Conservation (phyloP, 192 early-diverging fungal species). For the Endogone sp. region DNA sequence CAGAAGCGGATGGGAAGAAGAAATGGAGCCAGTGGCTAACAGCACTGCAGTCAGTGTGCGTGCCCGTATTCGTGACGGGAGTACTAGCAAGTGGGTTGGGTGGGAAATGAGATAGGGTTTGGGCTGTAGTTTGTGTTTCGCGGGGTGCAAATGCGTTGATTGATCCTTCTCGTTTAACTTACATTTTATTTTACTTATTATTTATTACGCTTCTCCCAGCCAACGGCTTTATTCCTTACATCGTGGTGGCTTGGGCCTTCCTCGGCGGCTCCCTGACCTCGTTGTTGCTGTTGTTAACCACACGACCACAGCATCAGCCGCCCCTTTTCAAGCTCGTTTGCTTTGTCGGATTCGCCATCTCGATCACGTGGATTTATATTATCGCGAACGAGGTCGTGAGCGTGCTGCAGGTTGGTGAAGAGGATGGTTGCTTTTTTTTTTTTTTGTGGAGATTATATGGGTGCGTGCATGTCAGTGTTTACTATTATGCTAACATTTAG, state of each 20-base stretch:
- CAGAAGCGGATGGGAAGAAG: constrained; percentile 11
- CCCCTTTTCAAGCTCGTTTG: constrained; percentile 42
- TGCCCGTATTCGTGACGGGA: constrained; percentile 47
- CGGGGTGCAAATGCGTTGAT: too few species aligned
- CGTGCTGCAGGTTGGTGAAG: constrained; percentile 53
- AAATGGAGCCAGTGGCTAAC: constrained; percentile 54
- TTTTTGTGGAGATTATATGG: too few species aligned
- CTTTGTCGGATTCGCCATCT: constrained; percentile 72
- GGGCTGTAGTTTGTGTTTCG: not conserved
- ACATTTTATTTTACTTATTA: not conserved
- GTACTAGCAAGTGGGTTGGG: constrained; percentile 27
- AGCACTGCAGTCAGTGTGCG: constrained; percentile 49
- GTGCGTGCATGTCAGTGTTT: too few species aligned
- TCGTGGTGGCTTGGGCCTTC: constrained; percentile 25
- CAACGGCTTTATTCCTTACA: constrained; percentile 15
- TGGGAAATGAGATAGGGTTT: not conserved
- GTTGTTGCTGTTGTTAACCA: constrained; percentile 22
- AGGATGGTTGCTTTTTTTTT: not conserved
- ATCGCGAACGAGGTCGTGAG: constrained; percentile 90
- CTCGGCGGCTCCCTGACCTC: constrained; percentile 24
- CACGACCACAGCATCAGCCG: constrained; percentile 35
- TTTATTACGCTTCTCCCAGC: constrained; percentile 7
- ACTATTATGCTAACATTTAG: too few species aligned
- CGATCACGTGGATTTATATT: constrained; percentile 83
- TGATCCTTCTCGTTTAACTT: too few species aligned